phyloP scores from a whole-genome alignment of 129 eudicot genomes.

The Centella asiatica region DNA sequence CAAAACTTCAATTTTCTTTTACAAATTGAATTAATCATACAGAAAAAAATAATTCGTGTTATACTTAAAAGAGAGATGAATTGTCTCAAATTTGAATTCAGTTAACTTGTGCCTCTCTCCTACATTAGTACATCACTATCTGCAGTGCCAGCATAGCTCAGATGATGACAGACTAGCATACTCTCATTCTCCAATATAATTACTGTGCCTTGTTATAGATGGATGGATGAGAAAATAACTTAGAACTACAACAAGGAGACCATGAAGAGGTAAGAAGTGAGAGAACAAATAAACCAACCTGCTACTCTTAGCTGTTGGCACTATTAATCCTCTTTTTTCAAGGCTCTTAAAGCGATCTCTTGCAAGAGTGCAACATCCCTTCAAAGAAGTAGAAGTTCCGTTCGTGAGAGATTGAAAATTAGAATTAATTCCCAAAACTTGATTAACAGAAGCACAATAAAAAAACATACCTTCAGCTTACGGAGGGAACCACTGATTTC shows the following conservation, averaged over 20 bases:
- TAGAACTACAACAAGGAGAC: neutral
- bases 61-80: no score
- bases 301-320: constrained; percentile 75
- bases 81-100: no score
- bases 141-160: no score
- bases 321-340: constrained; percentile 83
- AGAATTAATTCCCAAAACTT: neutral
- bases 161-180: no score
- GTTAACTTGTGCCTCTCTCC: no score
- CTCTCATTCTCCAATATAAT: no score
- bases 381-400: neutral
- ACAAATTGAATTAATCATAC: no score
- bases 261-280: neutral
- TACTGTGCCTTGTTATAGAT: no score
- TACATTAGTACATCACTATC: no score
- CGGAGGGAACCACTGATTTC: constrained; percentile 85
- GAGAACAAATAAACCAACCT: constrained; percentile 29
- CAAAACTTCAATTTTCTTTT: no score
- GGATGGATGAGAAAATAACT: no score
- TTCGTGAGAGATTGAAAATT: neutral
- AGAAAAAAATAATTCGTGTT: no score
- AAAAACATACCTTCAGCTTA: constrained; percentile 57
- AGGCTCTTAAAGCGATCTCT: constrained; percentile 88
- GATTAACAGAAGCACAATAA: neutral
- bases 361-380: constrained; percentile 91